Base-by-base conservation (phyloP, 2,329 filamentous ascomycete species). In the Penicillium sp. region DNA sequence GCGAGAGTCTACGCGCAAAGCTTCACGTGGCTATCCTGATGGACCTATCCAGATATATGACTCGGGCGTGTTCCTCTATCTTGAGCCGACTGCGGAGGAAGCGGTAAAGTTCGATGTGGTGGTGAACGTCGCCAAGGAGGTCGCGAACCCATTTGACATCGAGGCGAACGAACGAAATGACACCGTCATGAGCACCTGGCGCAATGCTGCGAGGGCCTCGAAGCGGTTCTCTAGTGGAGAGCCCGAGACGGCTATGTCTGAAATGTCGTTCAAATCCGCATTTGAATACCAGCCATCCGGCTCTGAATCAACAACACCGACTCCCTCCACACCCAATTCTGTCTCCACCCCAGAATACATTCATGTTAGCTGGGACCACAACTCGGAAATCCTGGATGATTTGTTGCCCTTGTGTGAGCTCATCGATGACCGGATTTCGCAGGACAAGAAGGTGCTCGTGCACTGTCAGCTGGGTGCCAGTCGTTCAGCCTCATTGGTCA, bases 401-500 rank as follows among this genome's bases (percentile, higher is more conserved):
- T 68, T 85, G 9, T 72, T 78, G 48, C 76, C 75, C 10, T 66
- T 85, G 7, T 83, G 82, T 59, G 78, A 81, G 57, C 66, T 83
- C 13, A 83, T 85, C 55, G 82, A 85, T 50, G 78, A 81, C 29
- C 74, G 78, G 39, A 75, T 84, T 8, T 66, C 74, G 29, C 67
- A 80, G 52, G 75, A 78, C 15, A 84, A 84, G 63, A 77, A 75
- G n/a, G 78, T 85, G 2, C 71, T 85, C 7, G 73, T 85, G 3
- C 82, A 85, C 63, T 85, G 82, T 59, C 82, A 85, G 64, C 78
- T 83, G 45, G 82, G 82, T 53, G 82, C 83, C 25, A 84, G 81
- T 59, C 76, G 82, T 43, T 85, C 82, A 3, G 82, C 82, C n/a
- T 84, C 81, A 47, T 66, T 85, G 56, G 80, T 85, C 9, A 83